Percentiles rank a stretch among this genome's conserved stretches.
Conservation (phyloP, 352 stramenopile genomes). For the Phytophthora agathidicida region DNA sequence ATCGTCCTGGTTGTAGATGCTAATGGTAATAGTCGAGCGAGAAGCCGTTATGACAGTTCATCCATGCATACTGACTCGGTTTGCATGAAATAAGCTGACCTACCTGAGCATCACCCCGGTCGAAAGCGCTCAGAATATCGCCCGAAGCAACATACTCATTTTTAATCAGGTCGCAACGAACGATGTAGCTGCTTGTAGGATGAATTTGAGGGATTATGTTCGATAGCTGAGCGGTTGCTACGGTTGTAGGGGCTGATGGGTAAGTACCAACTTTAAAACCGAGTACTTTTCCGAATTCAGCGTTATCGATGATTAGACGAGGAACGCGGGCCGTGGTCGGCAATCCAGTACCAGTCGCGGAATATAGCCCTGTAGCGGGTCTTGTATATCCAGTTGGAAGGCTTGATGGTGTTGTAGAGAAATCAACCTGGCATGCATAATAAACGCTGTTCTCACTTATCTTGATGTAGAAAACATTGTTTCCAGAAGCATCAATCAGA, state of each 20-base stretch:
- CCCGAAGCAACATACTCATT: conserved; percentile 23
- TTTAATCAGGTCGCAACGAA: conserved; percentile 26
- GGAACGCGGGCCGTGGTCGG: conserved; percentile 3
- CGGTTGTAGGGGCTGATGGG: conserved; percentile 2
- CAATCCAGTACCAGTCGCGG: conserved; percentile 4
- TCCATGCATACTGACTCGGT: conserved; percentile 18
- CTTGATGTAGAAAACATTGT: conserved; percentile 14
- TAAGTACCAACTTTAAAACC: conserved; percentile 12
- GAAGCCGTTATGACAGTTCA: conserved; percentile 10
- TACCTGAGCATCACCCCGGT: conserved; percentile 5
- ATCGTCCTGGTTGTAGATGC: conserved; percentile 21
- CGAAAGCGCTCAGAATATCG: conserved; percentile 18
- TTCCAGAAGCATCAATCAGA: conserved; percentile 2
- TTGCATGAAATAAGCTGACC: conserved; percentile 13
- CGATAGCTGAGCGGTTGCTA: conserved; percentile 2
- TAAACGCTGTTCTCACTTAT: conserved; percentile 9
- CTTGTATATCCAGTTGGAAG: conserved; percentile 1
- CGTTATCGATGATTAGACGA: conserved; percentile 23
- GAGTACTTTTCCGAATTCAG: conserved; percentile 9
- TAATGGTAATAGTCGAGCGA: conserved; percentile 8
- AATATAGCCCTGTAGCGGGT: conserved; percentile 6
- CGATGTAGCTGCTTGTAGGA: conserved; percentile 7
- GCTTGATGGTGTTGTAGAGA: background rate
- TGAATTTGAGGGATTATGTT: conserved; percentile 23
- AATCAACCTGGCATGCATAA: conserved; percentile 15